Evolutionary conservation across 2,329 filamentous ascomycete genomes (phyloP), one percentile per base, ranked within the genome.

Genomic region (Pestalotiopsis sp.): DNA sequence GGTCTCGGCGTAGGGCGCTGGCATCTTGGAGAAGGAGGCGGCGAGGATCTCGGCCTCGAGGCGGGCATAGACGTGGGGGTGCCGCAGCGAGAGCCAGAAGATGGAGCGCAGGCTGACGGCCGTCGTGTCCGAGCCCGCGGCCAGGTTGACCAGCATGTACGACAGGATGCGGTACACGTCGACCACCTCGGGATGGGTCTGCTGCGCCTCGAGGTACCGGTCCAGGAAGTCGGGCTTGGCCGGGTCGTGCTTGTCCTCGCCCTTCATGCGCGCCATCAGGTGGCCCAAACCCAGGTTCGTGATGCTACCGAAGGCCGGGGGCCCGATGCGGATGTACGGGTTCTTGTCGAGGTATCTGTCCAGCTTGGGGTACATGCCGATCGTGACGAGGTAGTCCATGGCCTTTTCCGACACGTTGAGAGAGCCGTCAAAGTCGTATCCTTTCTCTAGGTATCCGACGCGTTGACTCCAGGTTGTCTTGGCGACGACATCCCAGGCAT

Each of bases 401-500:
- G 81, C 75, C 9, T 77, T 72, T 17, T 76, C 76, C 0, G 76
- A 72, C 9, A 71, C 73, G 14, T 67, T 69, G 5, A 84, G 78
- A 39, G 79, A 83, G 4, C 77, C 78, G 41, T 80, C 77, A 70
- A 81, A 75, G 69, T 84, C 82, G 11, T 70, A 70, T 2, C 78
- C 75, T 4, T 78, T 74, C 25, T 83, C 74, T 20, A 84, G 74
- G 69, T 83, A 84, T 11, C 83, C 82, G 57, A 84, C 79, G 56
- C 77, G 77, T 14, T 78, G 74, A 52, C 80, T 79, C 52, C 83
- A 85, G 20, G 80, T 81, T 20, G 83, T 72, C 56, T 80, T 77
- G 25, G 82, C 82, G 65, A 84, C 79, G 4, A 83, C 78, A 69
- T 85, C 83, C 75, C 81, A 83, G 3, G 80, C 73, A 64, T 72